phyloP scores from a whole-genome alignment of 1,284 basidiomycete species.

The Dichomitus squalens region DNA sequence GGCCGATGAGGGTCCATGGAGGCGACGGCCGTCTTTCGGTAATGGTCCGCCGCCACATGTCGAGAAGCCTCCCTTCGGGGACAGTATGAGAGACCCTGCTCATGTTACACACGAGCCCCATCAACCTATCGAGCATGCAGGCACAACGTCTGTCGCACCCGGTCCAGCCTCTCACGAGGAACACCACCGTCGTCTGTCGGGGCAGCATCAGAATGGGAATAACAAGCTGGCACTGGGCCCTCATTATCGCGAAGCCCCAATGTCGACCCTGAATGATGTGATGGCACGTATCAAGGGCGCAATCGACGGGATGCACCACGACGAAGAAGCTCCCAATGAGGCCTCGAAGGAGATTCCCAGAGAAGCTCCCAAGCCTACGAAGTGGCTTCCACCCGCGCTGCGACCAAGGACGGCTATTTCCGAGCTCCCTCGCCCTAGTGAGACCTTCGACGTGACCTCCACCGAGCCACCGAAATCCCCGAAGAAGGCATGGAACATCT shows the following conservation, averaged over 20 bases:
- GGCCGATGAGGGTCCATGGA: slow-evolving; percentile 46
- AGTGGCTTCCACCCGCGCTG: slow-evolving; percentile 62
- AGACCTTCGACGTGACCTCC: slow-evolving; percentile 52
- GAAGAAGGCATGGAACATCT: slow-evolving; percentile 54
- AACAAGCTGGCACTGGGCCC: slow-evolving; percentile 34
- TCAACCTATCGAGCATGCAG: neutral
- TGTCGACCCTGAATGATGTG: slow-evolving; percentile 80
- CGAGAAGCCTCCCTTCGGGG: neutral
- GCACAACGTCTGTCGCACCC: neutral
- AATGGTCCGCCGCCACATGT: neutral
- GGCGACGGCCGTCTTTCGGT: slow-evolving; percentile 30
- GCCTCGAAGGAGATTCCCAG: slow-evolving; percentile 25
- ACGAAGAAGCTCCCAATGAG: slow-evolving; percentile 22
- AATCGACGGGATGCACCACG: slow-evolving; percentile 67
- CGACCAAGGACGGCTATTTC: slow-evolving; percentile 33
- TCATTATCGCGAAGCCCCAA: slow-evolving; percentile 65
- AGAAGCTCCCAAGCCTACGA: slow-evolving; percentile 28
- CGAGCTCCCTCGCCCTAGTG: slow-evolving; percentile 41
- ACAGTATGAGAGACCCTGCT: neutral
- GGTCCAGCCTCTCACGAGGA: slow-evolving; percentile 11
- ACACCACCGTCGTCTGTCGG: slow-evolving; percentile 16
- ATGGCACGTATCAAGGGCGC: slow-evolving; percentile 91
- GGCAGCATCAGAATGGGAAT: slow-evolving; percentile 17
- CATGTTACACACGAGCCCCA: neutral
- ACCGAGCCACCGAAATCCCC: slow-evolving; percentile 57